These are phyloP conservation scores for Tuber brumale DNA, from an alignment of 495 filamentous ascomycete genomes.

Conservation along the genomic window DNA sequence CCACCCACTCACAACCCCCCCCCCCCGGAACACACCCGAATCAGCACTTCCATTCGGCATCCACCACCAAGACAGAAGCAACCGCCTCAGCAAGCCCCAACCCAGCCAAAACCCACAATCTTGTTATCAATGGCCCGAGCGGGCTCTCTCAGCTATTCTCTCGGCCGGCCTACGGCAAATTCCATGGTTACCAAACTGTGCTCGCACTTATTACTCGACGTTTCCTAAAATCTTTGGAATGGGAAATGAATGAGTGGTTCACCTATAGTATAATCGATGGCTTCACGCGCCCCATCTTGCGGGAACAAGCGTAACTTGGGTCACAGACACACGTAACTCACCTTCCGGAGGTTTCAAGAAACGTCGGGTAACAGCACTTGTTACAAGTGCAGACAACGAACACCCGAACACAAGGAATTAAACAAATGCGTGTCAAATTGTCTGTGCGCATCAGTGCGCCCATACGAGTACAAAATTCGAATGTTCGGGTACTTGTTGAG, in stretches of 20 bases:
- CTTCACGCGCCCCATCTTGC: too few relatives aligned
- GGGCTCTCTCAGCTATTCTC: background rate
- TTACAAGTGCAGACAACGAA: too few relatives aligned
- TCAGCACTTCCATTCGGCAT: background rate
- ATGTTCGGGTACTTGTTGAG: background rate
- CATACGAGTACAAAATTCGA: background rate
- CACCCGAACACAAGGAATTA: too few relatives aligned
- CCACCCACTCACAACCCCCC: background rate
- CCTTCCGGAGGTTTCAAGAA: too few relatives aligned
- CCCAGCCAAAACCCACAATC: background rate
- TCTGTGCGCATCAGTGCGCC: background rate
- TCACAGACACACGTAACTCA: too few relatives aligned
- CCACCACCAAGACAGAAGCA: background rate
- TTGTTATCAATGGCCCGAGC: background rate
- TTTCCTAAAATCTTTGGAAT: too few relatives aligned
- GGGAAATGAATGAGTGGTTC: too few relatives aligned
- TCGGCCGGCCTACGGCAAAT: background rate
- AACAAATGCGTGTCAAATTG: background rate
- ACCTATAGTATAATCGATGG: too few relatives aligned
- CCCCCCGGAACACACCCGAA: slow-evolving; percentile 1
- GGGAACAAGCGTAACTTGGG: too few relatives aligned
- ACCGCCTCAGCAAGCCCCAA: background rate
- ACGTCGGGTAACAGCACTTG: too few relatives aligned
- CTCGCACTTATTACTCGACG: too few relatives aligned
- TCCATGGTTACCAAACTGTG: background rate